phyloP scores from a whole-genome alignment of 441 rosid genomes.

The Croton laevigatus region DNA sequence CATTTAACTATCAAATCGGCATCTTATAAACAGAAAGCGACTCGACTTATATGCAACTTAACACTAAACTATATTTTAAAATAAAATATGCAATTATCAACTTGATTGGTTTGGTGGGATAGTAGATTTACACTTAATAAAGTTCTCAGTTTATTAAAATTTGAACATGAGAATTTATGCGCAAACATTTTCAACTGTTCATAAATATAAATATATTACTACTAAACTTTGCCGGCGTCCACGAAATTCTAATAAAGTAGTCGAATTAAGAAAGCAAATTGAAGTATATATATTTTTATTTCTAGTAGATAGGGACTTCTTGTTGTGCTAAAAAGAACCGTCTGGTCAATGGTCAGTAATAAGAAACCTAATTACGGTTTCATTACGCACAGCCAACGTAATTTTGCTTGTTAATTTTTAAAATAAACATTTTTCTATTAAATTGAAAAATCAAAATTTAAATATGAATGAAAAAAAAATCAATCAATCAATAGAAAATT shows the following conservation, averaged over 20 bases:
- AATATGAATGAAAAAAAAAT: no score
- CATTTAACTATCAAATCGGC: no score
- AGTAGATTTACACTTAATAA: not conserved
- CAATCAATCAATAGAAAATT: no score
- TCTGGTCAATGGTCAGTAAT: constrained; percentile 2
- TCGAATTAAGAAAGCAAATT: not conserved
- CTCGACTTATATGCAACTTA: no score
- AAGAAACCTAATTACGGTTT: not conserved
- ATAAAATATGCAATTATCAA: no score
- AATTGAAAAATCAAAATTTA: no score
- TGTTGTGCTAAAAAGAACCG: not conserved
- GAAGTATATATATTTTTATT: not conserved
- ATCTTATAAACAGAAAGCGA: no score
- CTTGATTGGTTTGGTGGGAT: no score
- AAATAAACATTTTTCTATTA: no score
- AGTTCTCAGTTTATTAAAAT: not conserved
- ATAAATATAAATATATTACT: not conserved
- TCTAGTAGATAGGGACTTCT: not conserved
- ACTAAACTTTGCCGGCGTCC: not conserved
- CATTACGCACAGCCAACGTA: not conserved
- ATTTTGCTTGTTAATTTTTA: no score
- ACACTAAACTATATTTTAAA: no score
- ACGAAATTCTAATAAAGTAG: not conserved
- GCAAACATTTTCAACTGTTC: not conserved
- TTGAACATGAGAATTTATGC: not conserved